These are phyloP conservation scores for Amauroascus verrucosus DNA, from an alignment of 2,329 filamentous ascomycete genomes.

Conservation along the genomic window DNA sequence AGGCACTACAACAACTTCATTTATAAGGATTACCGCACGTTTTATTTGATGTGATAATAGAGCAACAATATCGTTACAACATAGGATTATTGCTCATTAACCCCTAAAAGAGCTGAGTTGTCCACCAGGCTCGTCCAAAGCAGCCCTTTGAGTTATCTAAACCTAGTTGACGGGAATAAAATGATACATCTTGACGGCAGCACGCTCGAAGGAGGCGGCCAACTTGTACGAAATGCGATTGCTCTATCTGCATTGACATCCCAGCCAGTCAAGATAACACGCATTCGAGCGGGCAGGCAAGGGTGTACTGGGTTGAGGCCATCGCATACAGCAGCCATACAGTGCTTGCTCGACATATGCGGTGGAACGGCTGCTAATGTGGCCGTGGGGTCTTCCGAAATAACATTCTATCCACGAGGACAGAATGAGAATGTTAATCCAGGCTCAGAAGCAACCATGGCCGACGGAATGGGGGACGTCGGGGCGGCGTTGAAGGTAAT, in stretches of 20 bases:
- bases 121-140: too few relatives aligned
- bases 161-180: too few relatives aligned
- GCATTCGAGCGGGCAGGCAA: constrained; percentile 44
- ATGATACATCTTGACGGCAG: constrained; percentile 42
- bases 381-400: constrained; percentile 27
- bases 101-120: too few relatives aligned
- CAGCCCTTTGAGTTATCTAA: too few relatives aligned
- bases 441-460: not conserved
- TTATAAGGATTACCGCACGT: too few relatives aligned
- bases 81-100: too few relatives aligned
- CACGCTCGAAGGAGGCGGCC: constrained; percentile 53
- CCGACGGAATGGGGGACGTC: not conserved
- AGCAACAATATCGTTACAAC: too few relatives aligned
- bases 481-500: constrained; percentile 1
- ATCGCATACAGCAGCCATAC: constrained; percentile 47
- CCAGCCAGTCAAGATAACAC: constrained; percentile 41
- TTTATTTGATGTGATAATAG: too few relatives aligned
- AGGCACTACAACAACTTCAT: too few relatives aligned
- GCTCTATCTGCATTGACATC: constrained; percentile 45
- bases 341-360: constrained; percentile 43
- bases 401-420: constrained; percentile 27
- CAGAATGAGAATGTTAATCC: not conserved
- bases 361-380: constrained; percentile 33
- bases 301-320: constrained; percentile 47
- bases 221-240: constrained; percentile 49